Conservation (phyloP, 2,329 filamentous ascomycete species). For the Diaporthe australafricana region DNA sequence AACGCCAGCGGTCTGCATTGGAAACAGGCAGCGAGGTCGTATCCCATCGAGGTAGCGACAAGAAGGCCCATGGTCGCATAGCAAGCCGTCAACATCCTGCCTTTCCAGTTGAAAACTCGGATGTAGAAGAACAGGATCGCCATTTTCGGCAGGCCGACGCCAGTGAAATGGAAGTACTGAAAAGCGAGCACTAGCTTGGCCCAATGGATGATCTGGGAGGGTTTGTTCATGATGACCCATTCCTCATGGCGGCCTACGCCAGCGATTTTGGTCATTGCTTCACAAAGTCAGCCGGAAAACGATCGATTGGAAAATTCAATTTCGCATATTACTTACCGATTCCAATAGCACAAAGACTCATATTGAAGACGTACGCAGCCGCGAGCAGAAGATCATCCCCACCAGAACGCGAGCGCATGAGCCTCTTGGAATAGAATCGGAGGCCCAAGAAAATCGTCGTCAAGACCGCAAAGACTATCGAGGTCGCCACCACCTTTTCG, state of each 20-base stretch:
- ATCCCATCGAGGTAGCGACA: not conserved
- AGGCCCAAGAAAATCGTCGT: not conserved
- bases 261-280: conserved; percentile 1
- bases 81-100: not conserved
- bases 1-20: conserved; percentile 16
- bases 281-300: not conserved
- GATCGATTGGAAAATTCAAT: too few relatives aligned
- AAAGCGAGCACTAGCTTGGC: not conserved
- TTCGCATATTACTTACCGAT: not conserved
- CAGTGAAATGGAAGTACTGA: conserved; percentile 5
- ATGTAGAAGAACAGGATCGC: conserved; percentile 2
- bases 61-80: not conserved
- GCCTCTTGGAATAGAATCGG: not conserved
- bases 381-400: conserved; percentile 2
- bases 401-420: conserved; percentile 8
- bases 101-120: conserved; percentile 3
- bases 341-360: not conserved
- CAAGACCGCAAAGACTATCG: not conserved
- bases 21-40: not conserved
- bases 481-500: not conserved
- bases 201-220: not conserved
- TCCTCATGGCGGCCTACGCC: not conserved
- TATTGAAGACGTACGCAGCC: not conserved
- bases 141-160: not conserved
- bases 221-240: not conserved